These are phyloP conservation scores for Cyberlindnera maclurae DNA, from an alignment of 805 yeast species.

Conservation along the genomic window DNA sequence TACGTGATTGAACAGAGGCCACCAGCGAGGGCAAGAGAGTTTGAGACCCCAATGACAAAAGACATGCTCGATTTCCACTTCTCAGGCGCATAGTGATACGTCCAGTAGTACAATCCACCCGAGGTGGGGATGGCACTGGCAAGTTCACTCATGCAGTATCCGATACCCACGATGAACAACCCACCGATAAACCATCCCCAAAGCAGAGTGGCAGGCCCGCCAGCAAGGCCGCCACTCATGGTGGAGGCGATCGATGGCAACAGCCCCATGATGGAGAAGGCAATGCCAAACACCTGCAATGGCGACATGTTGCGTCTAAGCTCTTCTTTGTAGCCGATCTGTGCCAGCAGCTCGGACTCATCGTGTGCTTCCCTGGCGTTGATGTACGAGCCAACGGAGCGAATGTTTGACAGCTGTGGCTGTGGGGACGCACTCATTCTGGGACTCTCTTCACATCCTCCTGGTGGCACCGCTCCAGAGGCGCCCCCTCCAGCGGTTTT, in stretches of 20 bases:
- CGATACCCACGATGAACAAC: conserved; percentile 43
- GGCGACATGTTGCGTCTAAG: conserved; percentile 50
- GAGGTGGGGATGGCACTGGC: conserved; percentile 62
- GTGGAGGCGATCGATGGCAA: conserved; percentile 53
- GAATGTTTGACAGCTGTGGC: too few relatives aligned
- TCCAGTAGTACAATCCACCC: conserved; percentile 65
- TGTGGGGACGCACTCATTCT: too few relatives aligned
- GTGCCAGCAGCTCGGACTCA: conserved; percentile 12
- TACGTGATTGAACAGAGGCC: conserved; percentile 59
- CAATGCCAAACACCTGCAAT: conserved; percentile 57
- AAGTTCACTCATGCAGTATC: conserved; percentile 52
- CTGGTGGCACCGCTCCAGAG: too few relatives aligned
- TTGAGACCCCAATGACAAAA: conserved; percentile 54
- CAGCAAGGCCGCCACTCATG: conserved; percentile 38
- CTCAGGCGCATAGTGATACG: conserved; percentile 54
- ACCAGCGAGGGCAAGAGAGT: conserved; percentile 53
- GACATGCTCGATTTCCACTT: conserved; percentile 39
- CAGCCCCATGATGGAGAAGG: conserved; percentile 59
- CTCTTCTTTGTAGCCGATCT: conserved; percentile 61
- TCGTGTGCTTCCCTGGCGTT: conserved; percentile 15
- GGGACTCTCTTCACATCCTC: too few relatives aligned
- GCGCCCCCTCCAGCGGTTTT: too few relatives aligned
- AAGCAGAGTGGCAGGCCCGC: conserved; percentile 50
- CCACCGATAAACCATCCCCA: conserved; percentile 67
- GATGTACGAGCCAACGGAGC: conserved; percentile 6